These are phyloP conservation scores for Trichoderma sp. DNA, from an alignment of 2,329 filamentous ascomycete genomes.

Conservation along the genomic window DNA sequence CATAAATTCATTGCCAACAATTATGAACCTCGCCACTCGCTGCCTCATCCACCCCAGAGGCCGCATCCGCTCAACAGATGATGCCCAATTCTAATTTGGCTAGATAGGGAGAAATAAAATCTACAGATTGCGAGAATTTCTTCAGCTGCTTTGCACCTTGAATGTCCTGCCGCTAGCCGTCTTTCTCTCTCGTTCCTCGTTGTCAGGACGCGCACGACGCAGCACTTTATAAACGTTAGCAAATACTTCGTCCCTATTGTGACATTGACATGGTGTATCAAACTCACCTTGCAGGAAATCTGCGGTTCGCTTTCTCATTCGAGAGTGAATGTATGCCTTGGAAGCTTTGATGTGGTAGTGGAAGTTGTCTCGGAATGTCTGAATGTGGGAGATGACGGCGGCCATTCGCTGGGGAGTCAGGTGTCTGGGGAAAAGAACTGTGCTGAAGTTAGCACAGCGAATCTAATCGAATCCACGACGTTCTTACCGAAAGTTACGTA, in stretches of 20 bases:
- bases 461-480: neutral
- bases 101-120: conserved; percentile 9
- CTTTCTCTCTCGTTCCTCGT: conserved; percentile 96
- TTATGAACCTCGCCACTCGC: conserved; percentile 4
- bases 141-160: conserved; percentile 55
- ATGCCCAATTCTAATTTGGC: conserved; percentile 23
- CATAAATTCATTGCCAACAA: conserved; percentile 20
- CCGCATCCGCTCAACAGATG: neutral
- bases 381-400: conserved; percentile 97
- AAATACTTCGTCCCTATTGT: neutral
- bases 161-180: conserved; percentile 96
- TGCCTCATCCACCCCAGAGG: neutral
- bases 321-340: conserved; percentile 97
- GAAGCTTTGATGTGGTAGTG: conserved; percentile 99
- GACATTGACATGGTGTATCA: neutral
- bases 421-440: conserved; percentile 94
- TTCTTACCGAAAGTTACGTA: conserved; percentile 93
- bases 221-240: conserved; percentile 66
- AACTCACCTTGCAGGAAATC: conserved; percentile 92
- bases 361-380: conserved; percentile 99
- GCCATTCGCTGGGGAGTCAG: conserved; percentile 86
- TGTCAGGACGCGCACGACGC: conserved; percentile 90
- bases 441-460: conserved; percentile 31
- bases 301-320: conserved; percentile 96
- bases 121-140: conserved; percentile 19